Evolutionary conservation across 805 yeast genomes (phyloP).

Genomic region (Cyberlindnera xishuangbannaensis): DNA sequence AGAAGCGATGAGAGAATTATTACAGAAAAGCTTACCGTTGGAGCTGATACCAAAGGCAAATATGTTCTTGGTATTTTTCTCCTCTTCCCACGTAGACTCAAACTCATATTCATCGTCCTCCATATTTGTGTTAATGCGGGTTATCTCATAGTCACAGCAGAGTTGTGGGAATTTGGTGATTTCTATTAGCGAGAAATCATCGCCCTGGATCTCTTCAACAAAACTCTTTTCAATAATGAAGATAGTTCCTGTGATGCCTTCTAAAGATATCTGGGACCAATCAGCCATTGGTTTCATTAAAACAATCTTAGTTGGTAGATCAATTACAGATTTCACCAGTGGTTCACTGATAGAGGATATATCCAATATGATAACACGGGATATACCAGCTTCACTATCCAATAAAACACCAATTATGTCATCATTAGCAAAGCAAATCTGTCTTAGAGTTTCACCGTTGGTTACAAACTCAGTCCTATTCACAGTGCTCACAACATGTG

Average conservation of each 20-base stretch:
- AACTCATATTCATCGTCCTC: constrained; percentile 13
- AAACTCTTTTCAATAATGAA: constrained; percentile 29
- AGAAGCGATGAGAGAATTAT: constrained; percentile 50
- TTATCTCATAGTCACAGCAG: constrained; percentile 56
- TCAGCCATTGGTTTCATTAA: constrained; percentile 50
- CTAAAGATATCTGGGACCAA: constrained; percentile 46
- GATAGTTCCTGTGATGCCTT: constrained; percentile 60
- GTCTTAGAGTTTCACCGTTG: constrained; percentile 48
- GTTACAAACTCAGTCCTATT: constrained; percentile 32
- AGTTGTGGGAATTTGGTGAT: constrained; percentile 60
- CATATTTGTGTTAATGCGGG: constrained; percentile 20
- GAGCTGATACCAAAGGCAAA: constrained; percentile 68
- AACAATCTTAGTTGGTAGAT: constrained; percentile 45
- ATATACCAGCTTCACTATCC: constrained; percentile 42
- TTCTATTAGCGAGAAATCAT: constrained; percentile 25
- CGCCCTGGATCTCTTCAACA: constrained; percentile 21
- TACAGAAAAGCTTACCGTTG: constrained; percentile 69
- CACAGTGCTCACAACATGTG: constrained; percentile 26
- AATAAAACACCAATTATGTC: constrained; percentile 49
- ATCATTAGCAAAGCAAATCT: constrained; percentile 52
- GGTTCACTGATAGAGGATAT: constrained; percentile 39
- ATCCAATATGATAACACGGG: constrained; percentile 48
- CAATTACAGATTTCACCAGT: constrained; percentile 34
- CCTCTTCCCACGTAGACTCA: constrained; percentile 24
- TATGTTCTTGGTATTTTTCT: constrained; percentile 24